Evolutionary conservation across 192 early-diverging fungal species (phyloP), one percentile per base, ranked within the genome.

Genomic region (Podila epicladia): DNA sequence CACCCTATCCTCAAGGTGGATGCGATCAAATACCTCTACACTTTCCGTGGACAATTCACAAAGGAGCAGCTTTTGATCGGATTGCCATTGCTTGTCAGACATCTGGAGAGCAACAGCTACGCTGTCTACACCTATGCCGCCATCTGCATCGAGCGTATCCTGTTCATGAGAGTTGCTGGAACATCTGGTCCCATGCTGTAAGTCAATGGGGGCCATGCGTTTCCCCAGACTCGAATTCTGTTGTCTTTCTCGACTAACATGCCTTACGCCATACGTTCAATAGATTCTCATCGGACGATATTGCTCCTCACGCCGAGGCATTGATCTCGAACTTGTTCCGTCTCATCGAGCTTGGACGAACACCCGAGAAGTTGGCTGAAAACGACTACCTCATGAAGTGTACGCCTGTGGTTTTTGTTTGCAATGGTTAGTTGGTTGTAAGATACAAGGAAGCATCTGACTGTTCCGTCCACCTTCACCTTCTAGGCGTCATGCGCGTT

Each of bases 361-460:
- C 94, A 26, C 95, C 98, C 3, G 95, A 94, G 65, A 97, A 96
- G 79, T 83, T 99, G 71, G 95, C 98, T 0, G 98, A 98, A 73
- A 98, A 98, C 75, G 96, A 98, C 83, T 97, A 97, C 69, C 70
- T 96, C 69, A 99, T 99, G 94, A 95, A 95, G 83, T 84, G 93
- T 92, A 82, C 58, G 58, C 62, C 13, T 9, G 3, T 29, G 29
- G 37, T 22, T 35, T 53, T n/a, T 24, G 53, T 55, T 45, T 45
- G 15, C 15, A 15, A 45, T 15, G 15, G 41, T 45, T 41, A 9
- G 38, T 41, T 15, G 41, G 41, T 15, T 45, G 41, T 3, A 4
- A 45, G 41, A 2, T 4, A 17, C 4, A 17, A 17, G 15, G 12
- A 45, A 17, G 41, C 15, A 45, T 45, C 41, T 45, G 13, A 26